These are phyloP conservation scores for Nitzschia inconspicua DNA, from an alignment of 108 stramenopile genomes.

Conservation along the genomic window DNA sequence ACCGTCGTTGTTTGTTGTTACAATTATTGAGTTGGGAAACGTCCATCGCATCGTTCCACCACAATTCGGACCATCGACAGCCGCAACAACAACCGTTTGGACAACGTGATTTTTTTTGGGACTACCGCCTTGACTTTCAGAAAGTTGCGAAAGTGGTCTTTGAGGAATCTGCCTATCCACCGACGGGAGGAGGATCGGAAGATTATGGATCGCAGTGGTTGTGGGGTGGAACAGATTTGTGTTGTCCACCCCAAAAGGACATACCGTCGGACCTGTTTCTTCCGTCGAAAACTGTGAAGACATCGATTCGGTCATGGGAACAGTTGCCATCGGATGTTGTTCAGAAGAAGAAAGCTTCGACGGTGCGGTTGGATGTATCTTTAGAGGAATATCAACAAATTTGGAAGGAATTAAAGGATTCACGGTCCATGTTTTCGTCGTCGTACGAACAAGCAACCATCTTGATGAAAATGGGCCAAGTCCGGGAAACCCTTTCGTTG, in stretches of 20 bases:
- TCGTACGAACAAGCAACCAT: constrained; percentile 32
- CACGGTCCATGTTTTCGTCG: constrained; percentile 12
- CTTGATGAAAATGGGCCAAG: constrained; percentile 29
- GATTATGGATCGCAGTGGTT: constrained; percentile 32
- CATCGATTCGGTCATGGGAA: not conserved
- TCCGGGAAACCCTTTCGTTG: constrained; percentile 13
- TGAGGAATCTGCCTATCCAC: constrained; percentile 30
- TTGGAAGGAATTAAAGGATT: not conserved
- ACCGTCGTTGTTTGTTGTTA: constrained; percentile 58
- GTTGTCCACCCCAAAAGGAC: constrained; percentile 34
- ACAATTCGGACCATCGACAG: too few species aligned
- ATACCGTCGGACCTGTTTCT: not conserved
- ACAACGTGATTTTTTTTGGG: not conserved
- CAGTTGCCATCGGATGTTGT: not conserved
- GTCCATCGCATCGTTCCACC: constrained; percentile 27
- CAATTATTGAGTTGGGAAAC: constrained; percentile 75
- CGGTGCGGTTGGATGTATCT: constrained; percentile 23
- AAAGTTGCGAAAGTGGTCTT: constrained; percentile 39
- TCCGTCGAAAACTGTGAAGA: not conserved
- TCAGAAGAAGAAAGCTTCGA: not conserved
- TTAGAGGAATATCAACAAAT: constrained; percentile 28
- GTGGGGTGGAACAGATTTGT: constrained; percentile 74
- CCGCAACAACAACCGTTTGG: not conserved
- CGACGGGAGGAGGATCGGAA: not conserved
- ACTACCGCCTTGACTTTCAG: constrained; percentile 8